phyloP scores from a whole-genome alignment of 2,329 filamentous ascomycete genomes.

The Coniochaeta sp. region DNA sequence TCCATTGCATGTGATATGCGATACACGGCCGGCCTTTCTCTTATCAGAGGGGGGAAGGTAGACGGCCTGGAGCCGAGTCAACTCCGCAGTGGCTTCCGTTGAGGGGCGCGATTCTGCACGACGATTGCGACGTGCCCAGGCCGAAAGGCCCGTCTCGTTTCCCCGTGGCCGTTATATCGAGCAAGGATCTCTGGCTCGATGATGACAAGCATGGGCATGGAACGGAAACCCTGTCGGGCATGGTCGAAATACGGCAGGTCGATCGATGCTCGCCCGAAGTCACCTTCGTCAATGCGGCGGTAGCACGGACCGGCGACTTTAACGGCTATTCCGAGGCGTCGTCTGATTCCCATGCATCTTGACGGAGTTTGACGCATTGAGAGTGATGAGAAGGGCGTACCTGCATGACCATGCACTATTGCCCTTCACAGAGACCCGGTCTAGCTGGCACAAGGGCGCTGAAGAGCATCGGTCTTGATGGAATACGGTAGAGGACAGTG shows the following conservation, averaged over 20 bases:
- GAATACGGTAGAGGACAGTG: too few relatives aligned
- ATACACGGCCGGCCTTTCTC: neutral
- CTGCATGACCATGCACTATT: neutral
- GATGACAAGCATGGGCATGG: constrained; percentile 5
- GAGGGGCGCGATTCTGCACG: constrained; percentile 1
- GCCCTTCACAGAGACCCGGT: neutral
- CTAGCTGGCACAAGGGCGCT: neutral
- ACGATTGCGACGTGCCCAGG: neutral
- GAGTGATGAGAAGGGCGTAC: neutral
- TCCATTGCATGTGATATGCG: too few relatives aligned
- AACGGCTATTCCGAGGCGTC: neutral
- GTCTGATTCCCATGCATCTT: neutral
- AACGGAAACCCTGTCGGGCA: constrained; percentile 2
- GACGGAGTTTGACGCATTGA: neutral
- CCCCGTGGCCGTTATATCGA: constrained; percentile 1
- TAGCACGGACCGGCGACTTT: constrained; percentile 3
- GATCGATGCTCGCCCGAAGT: neutral
- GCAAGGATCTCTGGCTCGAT: constrained; percentile 1
- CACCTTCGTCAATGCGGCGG: neutral
- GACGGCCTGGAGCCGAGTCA: neutral
- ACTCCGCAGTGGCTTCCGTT: neutral
- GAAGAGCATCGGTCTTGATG: neutral
- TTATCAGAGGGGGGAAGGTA: neutral
- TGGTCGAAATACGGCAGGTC: constrained; percentile 8
- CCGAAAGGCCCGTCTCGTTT: constrained; percentile 1